Evolutionary conservation across 2,329 filamentous ascomycete species (phyloP), one percentile per base, ranked within the genome.

Genomic region (Pezicula radicicola): DNA sequence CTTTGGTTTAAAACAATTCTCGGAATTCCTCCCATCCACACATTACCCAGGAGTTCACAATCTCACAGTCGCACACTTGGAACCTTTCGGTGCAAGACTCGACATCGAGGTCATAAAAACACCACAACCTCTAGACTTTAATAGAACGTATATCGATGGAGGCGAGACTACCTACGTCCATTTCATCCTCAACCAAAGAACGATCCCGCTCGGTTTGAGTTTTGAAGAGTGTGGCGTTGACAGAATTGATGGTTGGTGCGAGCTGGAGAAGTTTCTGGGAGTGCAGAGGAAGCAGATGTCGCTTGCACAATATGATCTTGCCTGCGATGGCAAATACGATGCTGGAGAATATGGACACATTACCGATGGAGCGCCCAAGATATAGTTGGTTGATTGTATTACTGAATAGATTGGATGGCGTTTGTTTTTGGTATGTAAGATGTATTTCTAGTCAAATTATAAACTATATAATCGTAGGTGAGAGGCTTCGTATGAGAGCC

Each of bases 171-270:
- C 73, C 49, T 91, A 91, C 66, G 75, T 91, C 6, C 87, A 90
- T 66, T 88, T 91, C 61, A 69, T 90, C 2, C 75, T 90, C 42
- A 90, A 90, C 66, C 87, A 90, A 69, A 75, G 88, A 28, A 91
- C 87, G 0, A 62, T 91, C 1, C 88, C 88, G 1, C 72, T 91
- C 1, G 84, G 87, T 6, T 68, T 68, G 53, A 89, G 84, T 62
- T 84, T 89, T 55, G 68, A 78, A 1, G 79, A 83, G 53, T 91
- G 88, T 60, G 85, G 80, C 37, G 69, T 59, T 1, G 64, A 75
- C 10, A 72, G 88, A 4, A 78, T 84, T 41, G 88, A 91, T 66
- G 88, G 88, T 1, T 91, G 88, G 87, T 91, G 88, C 64, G 87
- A 91, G 64, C 66, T 91, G 46, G 75, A 77, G 3, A 84, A 84